These are phyloP conservation scores for Tetradesmus obliquus DNA, from an alignment of 139 green algal genomes.

Conservation along the genomic window DNA sequence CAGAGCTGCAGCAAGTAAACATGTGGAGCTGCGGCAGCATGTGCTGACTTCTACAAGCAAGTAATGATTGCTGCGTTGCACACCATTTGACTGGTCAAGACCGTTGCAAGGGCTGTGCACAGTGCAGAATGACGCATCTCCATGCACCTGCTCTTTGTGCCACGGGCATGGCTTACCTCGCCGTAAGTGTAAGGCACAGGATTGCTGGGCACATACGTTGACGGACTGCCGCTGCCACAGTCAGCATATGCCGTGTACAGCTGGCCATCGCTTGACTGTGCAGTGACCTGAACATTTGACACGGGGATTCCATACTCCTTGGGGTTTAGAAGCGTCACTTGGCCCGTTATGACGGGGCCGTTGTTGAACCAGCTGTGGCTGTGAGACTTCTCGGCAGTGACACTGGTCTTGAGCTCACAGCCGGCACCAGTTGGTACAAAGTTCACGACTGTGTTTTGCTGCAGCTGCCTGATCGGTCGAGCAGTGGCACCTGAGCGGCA, in stretches of 20 bases:
- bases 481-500: not conserved
- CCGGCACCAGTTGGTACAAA: not conserved
- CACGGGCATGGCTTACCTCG: not conserved
- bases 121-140: not conserved
- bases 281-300: not conserved
- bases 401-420: not conserved
- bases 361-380: not conserved
- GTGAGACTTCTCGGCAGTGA: not conserved
- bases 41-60: no score
- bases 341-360: not conserved
- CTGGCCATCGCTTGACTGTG: not conserved
- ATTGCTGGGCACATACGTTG: not conserved
- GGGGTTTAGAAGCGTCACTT: not conserved
- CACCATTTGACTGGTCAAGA: not conserved
- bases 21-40: no score
- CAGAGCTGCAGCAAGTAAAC: no score
- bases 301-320: slow-evolving; percentile 1
- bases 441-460: not conserved
- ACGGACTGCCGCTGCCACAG: not conserved
- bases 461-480: not conserved
- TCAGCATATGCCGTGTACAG: not conserved
- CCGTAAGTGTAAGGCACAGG: not conserved
- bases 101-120: not conserved
- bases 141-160: not conserved
- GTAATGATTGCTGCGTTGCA: no score